Base-by-base conservation (phyloP, 2,329 filamentous ascomycete genomes). In the Alternaria sp. region DNA sequence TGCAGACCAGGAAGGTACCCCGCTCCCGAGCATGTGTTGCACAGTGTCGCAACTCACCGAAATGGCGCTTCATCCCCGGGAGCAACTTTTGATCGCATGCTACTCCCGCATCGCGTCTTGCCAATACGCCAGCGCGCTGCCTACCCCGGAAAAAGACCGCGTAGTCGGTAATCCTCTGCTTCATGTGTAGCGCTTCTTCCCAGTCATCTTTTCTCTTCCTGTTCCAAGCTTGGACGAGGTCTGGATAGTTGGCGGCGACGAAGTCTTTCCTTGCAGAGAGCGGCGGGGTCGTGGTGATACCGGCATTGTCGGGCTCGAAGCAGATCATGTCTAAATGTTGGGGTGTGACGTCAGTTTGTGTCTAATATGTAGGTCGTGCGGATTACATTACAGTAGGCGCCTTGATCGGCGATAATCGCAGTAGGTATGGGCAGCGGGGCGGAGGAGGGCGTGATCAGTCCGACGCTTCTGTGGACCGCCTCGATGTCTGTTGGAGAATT, bases 51-150 rank as follows among this genome's bases (percentile, higher is more conserved):
- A 64, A 9, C 26, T 61, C 37, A 7, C 61, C 58, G 30, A 55
- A 64, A 30, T 67, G 58, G 9, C 51, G 37, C 7, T 9, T 37
- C 61, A 61, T 64, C 5, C 58, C 61, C 5, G 58, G 54, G 11
- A 63, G 37, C 7, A 64, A 41, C 8, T 44, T 54, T 47, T 66
- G 64, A 33, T 45, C 41, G 21, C 61, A 66, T 6, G 25, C 37
- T 1, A 58, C 60, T 21, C 43, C 50, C 18, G 14, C 25, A 11
- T 57, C 7, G 8, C 18, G 23, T 12, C 15, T 15, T 28, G 15
- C 33, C 18, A 41, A 18, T 33, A 45, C 14, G 9, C 21, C n/a
- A n/a, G 45, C 45, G 45, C 23, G 8, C 21, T 20, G 18, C 37
- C 15, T n/a, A 15, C 30, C 15, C 15, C 30, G 37, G 9, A 57